These are phyloP conservation scores for Pythium vanterpoolii DNA, from an alignment of 352 stramenopile species.

Conservation along the genomic window DNA sequence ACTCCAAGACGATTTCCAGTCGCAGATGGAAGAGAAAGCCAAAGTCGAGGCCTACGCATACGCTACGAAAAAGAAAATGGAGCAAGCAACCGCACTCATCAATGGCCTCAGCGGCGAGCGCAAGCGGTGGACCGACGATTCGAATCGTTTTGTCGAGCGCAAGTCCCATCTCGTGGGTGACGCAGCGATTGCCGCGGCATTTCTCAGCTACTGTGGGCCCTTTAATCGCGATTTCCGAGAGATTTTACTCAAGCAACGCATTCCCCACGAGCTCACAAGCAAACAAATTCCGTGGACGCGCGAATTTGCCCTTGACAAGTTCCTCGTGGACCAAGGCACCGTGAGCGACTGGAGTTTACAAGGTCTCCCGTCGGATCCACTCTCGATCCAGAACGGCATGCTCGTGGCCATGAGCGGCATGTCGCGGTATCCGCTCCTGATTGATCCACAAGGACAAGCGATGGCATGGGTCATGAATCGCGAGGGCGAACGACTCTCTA, in stretches of 20 bases:
- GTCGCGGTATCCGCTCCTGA: slow-evolving; percentile 79
- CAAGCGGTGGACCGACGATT: slow-evolving; percentile 87
- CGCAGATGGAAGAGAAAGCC: slow-evolving; percentile 85
- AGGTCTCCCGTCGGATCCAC: slow-evolving; percentile 78
- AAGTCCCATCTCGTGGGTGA: slow-evolving; percentile 85
- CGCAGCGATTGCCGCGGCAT: slow-evolving; percentile 80
- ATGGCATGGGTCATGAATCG: slow-evolving; percentile 79
- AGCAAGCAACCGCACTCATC: slow-evolving; percentile 88
- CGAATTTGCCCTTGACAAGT: slow-evolving; percentile 58
- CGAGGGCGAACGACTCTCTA: slow-evolving; percentile 59
- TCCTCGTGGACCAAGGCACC: slow-evolving; percentile 73
- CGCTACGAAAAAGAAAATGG: slow-evolving; percentile 87
- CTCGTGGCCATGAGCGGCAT: slow-evolving; percentile 63
- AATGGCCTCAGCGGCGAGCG: slow-evolving; percentile 81
- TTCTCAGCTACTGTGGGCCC: slow-evolving; percentile 87
- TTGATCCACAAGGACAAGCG: slow-evolving; percentile 90
- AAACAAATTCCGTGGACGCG: slow-evolving; percentile 66
- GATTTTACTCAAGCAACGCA: slow-evolving; percentile 48
- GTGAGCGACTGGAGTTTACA: slow-evolving; percentile 89
- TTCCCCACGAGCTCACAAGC: slow-evolving; percentile 65
- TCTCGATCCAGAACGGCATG: slow-evolving; percentile 91
- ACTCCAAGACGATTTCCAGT: slow-evolving; percentile 87
- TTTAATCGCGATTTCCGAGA: slow-evolving; percentile 89
- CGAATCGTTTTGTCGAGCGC: slow-evolving; percentile 78
- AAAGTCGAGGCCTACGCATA: slow-evolving; percentile 84